phyloP scores from a whole-genome alignment of 345 rosid species.

The Eucalyptus virginea region DNA sequence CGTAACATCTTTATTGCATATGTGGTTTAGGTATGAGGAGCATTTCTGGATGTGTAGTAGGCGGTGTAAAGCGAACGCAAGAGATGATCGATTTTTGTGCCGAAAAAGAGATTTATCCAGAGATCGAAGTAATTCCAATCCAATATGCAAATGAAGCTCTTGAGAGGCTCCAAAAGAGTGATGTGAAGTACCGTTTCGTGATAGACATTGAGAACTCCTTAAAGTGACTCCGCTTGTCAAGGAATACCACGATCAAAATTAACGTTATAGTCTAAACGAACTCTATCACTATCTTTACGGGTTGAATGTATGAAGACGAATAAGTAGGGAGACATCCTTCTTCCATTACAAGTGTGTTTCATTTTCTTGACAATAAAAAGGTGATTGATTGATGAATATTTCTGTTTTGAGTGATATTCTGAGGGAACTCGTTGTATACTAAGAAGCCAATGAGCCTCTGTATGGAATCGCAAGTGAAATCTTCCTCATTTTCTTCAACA shows the following conservation, averaged over 20 bases:
- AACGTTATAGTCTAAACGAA: background rate
- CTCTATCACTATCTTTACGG: background rate
- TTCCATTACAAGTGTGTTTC: background rate
- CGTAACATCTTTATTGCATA: background rate
- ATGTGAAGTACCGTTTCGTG: constrained; percentile 21
- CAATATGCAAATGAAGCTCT: constrained; percentile 21
- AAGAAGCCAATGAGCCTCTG: background rate
- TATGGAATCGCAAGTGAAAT: background rate
- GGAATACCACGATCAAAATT: background rate
- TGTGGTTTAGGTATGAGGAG: constrained; percentile 2
- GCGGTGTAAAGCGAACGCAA: constrained; percentile 13
- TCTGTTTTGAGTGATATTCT: background rate
- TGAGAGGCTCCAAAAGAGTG: constrained; percentile 18
- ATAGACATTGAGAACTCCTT: constrained; percentile 17
- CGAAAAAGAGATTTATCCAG: constrained; percentile 11
- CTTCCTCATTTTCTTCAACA: background rate
- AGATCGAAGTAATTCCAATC: constrained; percentile 14
- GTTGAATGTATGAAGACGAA: background rate
- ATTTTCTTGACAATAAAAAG: background rate
- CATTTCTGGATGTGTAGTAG: constrained; percentile 12
- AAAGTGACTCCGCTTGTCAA: background rate
- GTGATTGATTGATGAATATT: background rate
- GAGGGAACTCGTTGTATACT: background rate
- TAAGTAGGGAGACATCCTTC: background rate
- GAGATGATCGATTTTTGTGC: constrained; percentile 27